Evolutionary conservation across 139 green algal genomes (phyloP).

Genomic region (Chlamydomonas incerta): DNA sequence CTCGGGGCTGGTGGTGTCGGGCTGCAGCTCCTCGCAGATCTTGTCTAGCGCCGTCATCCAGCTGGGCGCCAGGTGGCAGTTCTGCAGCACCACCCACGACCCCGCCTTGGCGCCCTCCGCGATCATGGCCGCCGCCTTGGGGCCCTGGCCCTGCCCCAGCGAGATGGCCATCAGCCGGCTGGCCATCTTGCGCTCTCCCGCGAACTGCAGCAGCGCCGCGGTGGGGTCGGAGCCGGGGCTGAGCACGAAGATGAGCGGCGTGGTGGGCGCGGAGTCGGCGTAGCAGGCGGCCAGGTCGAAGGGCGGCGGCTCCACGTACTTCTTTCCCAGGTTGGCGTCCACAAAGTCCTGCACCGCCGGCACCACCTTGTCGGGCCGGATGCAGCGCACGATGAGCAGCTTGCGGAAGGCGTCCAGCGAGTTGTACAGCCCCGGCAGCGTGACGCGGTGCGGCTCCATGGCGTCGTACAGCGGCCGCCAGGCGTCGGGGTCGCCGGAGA

Average conservation of each 20-base stretch:
- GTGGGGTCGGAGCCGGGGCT: slow-evolving; percentile 78
- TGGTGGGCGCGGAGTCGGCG: slow-evolving; percentile 74
- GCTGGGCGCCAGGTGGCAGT: slow-evolving; percentile 79
- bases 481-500: slow-evolving; percentile 49
- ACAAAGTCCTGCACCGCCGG: slow-evolving; percentile 70
- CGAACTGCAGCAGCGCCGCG: slow-evolving; percentile 69
- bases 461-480: slow-evolving; percentile 73
- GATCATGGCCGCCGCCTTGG: slow-evolving; percentile 82
- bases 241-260: slow-evolving; percentile 84
- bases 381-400: slow-evolving; percentile 71
- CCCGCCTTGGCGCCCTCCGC: slow-evolving; percentile 61
- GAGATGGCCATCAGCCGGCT: slow-evolving; percentile 70
- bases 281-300: slow-evolving; percentile 81
- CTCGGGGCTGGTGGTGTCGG: slow-evolving; percentile 66
- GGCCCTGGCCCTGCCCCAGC: slow-evolving; percentile 79
- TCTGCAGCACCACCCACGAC: slow-evolving; percentile 77
- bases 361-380: slow-evolving; percentile 83
- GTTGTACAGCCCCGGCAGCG: slow-evolving; percentile 62
- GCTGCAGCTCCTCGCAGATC: slow-evolving; percentile 79
- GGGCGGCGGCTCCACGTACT: slow-evolving; percentile 76
- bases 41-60: slow-evolving; percentile 83
- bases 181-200: slow-evolving; percentile 67
- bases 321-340: slow-evolving; percentile 56
- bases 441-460: slow-evolving; percentile 64
- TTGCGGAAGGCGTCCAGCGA: slow-evolving; percentile 68